Base-by-base conservation (phyloP, 2,329 filamentous ascomycete genomes). In the Furcasterigmium furcatum region DNA sequence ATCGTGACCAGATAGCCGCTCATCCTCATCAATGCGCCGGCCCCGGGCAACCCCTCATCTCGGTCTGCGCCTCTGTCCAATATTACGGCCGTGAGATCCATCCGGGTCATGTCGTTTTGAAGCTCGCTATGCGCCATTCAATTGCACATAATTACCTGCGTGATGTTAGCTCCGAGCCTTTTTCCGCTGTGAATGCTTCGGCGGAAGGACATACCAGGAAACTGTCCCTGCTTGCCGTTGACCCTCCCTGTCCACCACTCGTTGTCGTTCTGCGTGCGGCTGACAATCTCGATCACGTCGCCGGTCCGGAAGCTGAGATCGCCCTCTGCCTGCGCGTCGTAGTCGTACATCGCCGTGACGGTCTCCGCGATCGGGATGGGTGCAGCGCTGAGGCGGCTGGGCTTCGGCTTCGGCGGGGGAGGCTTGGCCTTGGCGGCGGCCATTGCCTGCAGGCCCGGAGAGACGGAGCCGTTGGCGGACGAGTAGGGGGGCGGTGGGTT, bases 181-280 rank as follows among this genome's bases (percentile, higher is more conserved):
- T 27, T 24, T 10, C 39, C 27, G 24, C 21, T 32, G 21, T 44
- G 45, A 25, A 29, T n/a, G n/a, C n/a, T n/a, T n/a, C n/a, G 35
- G 8, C 21, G 36, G 46, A 45, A 30, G n/a, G 22, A 65, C 82
- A 62, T 76, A 96, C 94, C 94, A 70, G 94, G 94, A 65, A 99
- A 99, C 62, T 97, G 92, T 21, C 94, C 94, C 60, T 88, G 74
- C 68, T 85, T 86, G 41, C 87, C 90, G 48, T 86, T 76, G 44
- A 95, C 62, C 62, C 82, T 88, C 30, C 94, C 94, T 9, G 78
- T 85, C 94, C 94, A 99, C 94, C 94, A 99, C 67, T 99, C 94
- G 56, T 99, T 97, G 43, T 89, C 85, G 58, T 96, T 96, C 51
- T 80, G 76, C n/a, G 90, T 95, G 55, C 88, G 79, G 49, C 77